Percentiles rank a stretch among this genome's conserved stretches.
Evolutionary conservation across 495 filamentous ascomycete genomes (phyloP).

Genomic region (Bacidia rubella): DNA sequence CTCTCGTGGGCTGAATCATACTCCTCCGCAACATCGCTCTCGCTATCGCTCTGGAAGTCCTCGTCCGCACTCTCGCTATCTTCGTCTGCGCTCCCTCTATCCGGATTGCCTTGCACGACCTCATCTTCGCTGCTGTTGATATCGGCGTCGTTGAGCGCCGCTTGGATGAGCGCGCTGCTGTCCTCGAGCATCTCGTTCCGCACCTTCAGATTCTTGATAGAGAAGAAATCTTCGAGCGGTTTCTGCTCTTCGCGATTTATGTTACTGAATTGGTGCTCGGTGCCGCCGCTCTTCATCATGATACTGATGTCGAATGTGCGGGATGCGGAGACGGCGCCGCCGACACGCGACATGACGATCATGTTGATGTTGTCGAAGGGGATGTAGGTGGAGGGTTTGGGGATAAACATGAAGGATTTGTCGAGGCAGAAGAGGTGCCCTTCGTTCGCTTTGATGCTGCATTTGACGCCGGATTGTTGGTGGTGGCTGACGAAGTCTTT

Average conservation of each 20-base stretch:
- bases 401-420: conserved; percentile 97
- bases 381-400: conserved; percentile 94
- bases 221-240: conserved; percentile 91
- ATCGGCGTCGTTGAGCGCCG: conserved; percentile 64
- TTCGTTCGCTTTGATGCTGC: conserved; percentile 97
- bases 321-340: conserved; percentile 82
- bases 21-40: conserved; percentile 93
- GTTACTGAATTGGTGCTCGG: conserved; percentile 92
- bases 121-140: conserved; percentile 80
- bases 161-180: conserved; percentile 46
- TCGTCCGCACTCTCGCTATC: conserved; percentile 91
- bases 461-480: conserved; percentile 90
- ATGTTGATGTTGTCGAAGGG: conserved; percentile 78
- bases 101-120: conserved; percentile 48
- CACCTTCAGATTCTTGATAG: conserved; percentile 78
- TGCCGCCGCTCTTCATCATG: conserved; percentile 59
- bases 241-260: conserved; percentile 97
- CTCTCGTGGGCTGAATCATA: conserved; percentile 85
- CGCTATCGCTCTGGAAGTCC: conserved; percentile 82
- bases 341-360: conserved; percentile 91
- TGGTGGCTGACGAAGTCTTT: conserved; percentile 86
- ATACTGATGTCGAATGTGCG: conserved; percentile 96
- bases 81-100: conserved; percentile 86
- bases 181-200: conserved; percentile 90
- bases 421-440: conserved; percentile 94